Base-by-base conservation (phyloP, 768 basidiomycete genomes). In the Lyophyllum decastes region DNA sequence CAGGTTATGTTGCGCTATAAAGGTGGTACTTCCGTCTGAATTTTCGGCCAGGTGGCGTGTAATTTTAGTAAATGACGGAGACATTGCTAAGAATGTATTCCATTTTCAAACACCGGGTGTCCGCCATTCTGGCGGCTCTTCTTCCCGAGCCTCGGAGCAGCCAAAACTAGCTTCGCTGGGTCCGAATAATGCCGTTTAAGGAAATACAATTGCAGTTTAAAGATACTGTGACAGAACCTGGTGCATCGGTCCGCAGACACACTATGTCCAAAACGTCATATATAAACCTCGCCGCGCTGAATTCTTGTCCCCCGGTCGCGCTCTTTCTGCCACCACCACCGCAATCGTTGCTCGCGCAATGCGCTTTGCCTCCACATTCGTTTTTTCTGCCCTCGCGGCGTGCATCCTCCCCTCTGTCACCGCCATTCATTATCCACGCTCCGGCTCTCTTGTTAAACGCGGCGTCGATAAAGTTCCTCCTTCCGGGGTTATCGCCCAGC, bases 331-430 rank as follows among this genome's bases (percentile, higher is more conserved):
- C 30, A 49, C 53, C 41, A 48, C 27, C 49, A 38, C n/a, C 27
- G 55, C 58, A n/a, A 24, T 44, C 53, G 44, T 40, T 47, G 45
- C 25, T 44, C 10, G 11, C 11, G 16, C 48, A 19, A 65, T 65
- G 64, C 64, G 61, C 49, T 50, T 63, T 51, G 26, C 56, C 47
- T 45, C 52, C 60, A 65, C 64, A 49, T 54, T 65, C 64, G 1
- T 65, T 63, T 21, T 55, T 53, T 51, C 58, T 17, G 52, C 54
- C 54, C 54, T 66, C 48, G 58, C 54, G 35, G 52, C 61, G 27
- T 58, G 49, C 45, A 52, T 58, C 40, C 41, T 66, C 43, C 61
- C 65, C 10, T 21, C 53, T 38, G 43, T 50, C 27, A 30, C 35
- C 27, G 56, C 58, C 33, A 38, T 50, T 19, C 58, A 61, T 24